phyloP scores from a whole-genome alignment of 2,329 filamentous ascomycete genomes.

The Pseudopyrenochaeta lycopersici region DNA sequence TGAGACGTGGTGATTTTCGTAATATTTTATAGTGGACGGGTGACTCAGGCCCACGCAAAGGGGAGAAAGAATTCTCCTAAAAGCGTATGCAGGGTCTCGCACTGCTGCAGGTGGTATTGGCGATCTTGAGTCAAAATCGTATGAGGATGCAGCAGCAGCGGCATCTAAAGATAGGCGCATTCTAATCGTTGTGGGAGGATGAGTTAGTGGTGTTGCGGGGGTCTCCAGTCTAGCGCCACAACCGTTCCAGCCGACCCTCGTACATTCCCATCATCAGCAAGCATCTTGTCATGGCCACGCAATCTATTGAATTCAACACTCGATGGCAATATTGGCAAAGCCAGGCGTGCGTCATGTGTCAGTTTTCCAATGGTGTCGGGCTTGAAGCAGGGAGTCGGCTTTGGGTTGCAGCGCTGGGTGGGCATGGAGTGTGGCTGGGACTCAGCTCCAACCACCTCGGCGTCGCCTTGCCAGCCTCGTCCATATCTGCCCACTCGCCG shows the following conservation, averaged over 20 bases:
- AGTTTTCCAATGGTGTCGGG: slow-evolving; percentile 3
- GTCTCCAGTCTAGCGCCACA: slow-evolving; percentile 15
- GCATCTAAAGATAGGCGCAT: slow-evolving; percentile 34
- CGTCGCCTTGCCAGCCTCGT: slow-evolving; percentile 43
- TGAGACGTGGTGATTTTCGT: slow-evolving; percentile 22
- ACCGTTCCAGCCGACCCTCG: slow-evolving; percentile 5
- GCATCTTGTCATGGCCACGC: slow-evolving; percentile 10
- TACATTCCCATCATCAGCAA: background rate
- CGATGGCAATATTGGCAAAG: background rate
- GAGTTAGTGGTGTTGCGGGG: slow-evolving; percentile 36
- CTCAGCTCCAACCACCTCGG: slow-evolving; percentile 31
- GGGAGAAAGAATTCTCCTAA: slow-evolving; percentile 16
- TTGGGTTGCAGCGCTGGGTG: background rate
- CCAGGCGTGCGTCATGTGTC: slow-evolving; percentile 10
- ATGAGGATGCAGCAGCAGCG: slow-evolving; percentile 13
- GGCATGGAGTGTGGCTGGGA: slow-evolving; percentile 34
- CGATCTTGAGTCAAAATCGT: slow-evolving; percentile 9
- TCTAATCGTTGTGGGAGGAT: slow-evolving; percentile 14
- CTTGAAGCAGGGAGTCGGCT: background rate
- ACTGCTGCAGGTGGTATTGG: slow-evolving; percentile 24
- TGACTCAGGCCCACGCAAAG: slow-evolving; percentile 35
- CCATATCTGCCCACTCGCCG: slow-evolving; percentile 42
- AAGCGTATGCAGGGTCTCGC: slow-evolving; percentile 30
- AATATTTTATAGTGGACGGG: slow-evolving; percentile 21
- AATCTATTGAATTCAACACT: slow-evolving; percentile 6